These are phyloP conservation scores for Gymnopilus junonius DNA, from an alignment of 768 basidiomycete species.

Conservation along the genomic window DNA sequence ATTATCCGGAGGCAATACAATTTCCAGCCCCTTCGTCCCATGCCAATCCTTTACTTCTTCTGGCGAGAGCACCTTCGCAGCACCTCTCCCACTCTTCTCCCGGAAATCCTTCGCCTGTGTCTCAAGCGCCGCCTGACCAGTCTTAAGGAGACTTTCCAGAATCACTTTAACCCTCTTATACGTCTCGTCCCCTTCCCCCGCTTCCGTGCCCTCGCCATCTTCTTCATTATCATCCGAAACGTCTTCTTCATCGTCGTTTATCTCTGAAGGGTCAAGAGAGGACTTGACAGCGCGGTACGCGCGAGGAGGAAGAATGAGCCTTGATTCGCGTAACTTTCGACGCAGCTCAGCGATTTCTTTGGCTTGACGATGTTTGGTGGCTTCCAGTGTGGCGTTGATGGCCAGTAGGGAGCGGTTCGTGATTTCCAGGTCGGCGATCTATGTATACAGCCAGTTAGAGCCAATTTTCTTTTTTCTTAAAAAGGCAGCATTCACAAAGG, in stretches of 20 bases:
- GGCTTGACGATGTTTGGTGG: constrained; percentile 77
- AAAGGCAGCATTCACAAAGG: too few species aligned
- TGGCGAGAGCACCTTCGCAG: constrained; percentile 71
- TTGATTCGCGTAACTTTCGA: constrained; percentile 80
- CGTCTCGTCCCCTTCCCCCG: constrained; percentile 48
- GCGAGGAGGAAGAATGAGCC: constrained; percentile 75
- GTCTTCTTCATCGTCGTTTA: constrained; percentile 49
- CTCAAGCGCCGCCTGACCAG: constrained; percentile 67
- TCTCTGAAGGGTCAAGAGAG: constrained; percentile 48
- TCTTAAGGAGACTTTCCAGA: constrained; percentile 63
- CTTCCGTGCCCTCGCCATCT: constrained; percentile 33
- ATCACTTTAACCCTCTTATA: constrained; percentile 69
- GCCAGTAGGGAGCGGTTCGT: constrained; percentile 84
- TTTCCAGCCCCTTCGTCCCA: constrained; percentile 29
- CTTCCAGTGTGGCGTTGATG: constrained; percentile 84
- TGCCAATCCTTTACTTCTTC: constrained; percentile 73
- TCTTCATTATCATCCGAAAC: constrained; percentile 40
- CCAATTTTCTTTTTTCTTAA: too few species aligned
- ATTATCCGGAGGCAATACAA: constrained; percentile 30
- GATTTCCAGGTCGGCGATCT: constrained; percentile 95
- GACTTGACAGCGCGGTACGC: constrained; percentile 60
- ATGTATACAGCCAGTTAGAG: neutral
- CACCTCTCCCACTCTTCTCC: constrained; percentile 42
- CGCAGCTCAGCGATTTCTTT: constrained; percentile 86
- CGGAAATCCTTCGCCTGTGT: constrained; percentile 55